Evolutionary conservation across 345 rosid genomes (phyloP), one percentile per base, ranked within the genome.

Genomic region (Passiflora organensis): DNA sequence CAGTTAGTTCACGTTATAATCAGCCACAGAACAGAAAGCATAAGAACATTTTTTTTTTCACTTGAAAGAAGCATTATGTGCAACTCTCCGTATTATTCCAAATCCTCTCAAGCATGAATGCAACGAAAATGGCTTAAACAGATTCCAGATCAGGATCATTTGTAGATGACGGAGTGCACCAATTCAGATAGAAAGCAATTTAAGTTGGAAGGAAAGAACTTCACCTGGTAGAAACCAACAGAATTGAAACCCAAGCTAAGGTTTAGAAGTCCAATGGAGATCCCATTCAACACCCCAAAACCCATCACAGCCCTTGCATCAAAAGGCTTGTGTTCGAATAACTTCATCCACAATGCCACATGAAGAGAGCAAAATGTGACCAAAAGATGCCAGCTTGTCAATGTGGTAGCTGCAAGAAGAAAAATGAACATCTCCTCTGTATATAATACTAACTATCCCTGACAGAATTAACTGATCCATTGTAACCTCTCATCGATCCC

Each of bases 361-460:
- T 94, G 99, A 76, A 94, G 99, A 49, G 97, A 94, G 65, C 97
- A 89, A 81, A 94, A 94, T 0, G 99, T 94, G 56, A 94, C 99
- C 76, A 94, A 70, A 58, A 94, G 99, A 83, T 94, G 99, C 99
- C 99, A 94, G 76, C 99, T 94, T 44, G 99, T 94, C 86, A 94
- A 74, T 42, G 99, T 94, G 48, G 99, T 94, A 53, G 99, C 99
- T 94, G 85, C 52, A 20, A 22, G 32, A 67, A 61, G 20, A 1
- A 19, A 43, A 49, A 2, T 34, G 15, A n/a, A 43, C 34, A 28
- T 8, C 34, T 8, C 34, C n/a, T 28, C 34, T 28, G 8, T 8
- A 28, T 8, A 28, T 28, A 8, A 28, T 8, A 28, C 34, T 28
- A 28, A 8, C 34, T 28, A 28, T 28, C 8, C 34, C 34, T 28